These are phyloP conservation scores for Lizonia empirigonia DNA, from an alignment of 2,329 filamentous ascomycete genomes.

Conservation along the genomic window DNA sequence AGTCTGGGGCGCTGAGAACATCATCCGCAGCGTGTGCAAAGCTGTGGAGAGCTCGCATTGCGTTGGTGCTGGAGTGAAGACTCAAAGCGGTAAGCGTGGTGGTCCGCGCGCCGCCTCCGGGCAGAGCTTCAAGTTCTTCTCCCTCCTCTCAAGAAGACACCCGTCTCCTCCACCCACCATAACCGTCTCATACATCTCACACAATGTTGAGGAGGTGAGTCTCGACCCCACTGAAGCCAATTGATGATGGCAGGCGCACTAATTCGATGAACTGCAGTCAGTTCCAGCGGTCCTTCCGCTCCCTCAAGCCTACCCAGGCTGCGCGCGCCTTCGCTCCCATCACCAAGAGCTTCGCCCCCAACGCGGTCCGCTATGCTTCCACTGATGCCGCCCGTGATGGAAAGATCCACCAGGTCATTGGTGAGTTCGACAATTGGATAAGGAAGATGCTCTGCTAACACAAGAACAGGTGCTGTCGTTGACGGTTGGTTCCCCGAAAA, in stretches of 20 bases:
- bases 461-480: slow-evolving; percentile 76
- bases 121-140: slow-evolving; percentile 16
- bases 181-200: slow-evolving; percentile 51
- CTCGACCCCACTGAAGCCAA: slow-evolving; percentile 33
- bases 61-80: slow-evolving; percentile 5
- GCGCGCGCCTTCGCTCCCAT: slow-evolving; percentile 62
- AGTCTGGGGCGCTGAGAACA: slow-evolving; percentile 1
- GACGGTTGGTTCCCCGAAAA: slow-evolving; percentile 71
- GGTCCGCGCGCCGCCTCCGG: slow-evolving; percentile 5
- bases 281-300: slow-evolving; percentile 45
- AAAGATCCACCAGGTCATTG: slow-evolving; percentile 80
- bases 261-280: slow-evolving; percentile 52
- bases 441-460: not conserved
- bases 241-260: slow-evolving; percentile 47
- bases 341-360: slow-evolving; percentile 63
- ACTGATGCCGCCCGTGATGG: slow-evolving; percentile 63
- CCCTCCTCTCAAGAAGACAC: slow-evolving; percentile 31
- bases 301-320: slow-evolving; percentile 54
- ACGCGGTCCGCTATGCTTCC: slow-evolving; percentile 66
- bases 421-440: slow-evolving; percentile 42
- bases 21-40: not conserved
- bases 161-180: slow-evolving; percentile 38
- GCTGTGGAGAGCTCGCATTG: slow-evolving; percentile 15
- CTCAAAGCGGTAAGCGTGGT: slow-evolving; percentile 17
- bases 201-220: slow-evolving; percentile 68